phyloP scores from a whole-genome alignment of 2,329 filamentous ascomycete species.

The Aspergillus pseudoviridinutans region DNA sequence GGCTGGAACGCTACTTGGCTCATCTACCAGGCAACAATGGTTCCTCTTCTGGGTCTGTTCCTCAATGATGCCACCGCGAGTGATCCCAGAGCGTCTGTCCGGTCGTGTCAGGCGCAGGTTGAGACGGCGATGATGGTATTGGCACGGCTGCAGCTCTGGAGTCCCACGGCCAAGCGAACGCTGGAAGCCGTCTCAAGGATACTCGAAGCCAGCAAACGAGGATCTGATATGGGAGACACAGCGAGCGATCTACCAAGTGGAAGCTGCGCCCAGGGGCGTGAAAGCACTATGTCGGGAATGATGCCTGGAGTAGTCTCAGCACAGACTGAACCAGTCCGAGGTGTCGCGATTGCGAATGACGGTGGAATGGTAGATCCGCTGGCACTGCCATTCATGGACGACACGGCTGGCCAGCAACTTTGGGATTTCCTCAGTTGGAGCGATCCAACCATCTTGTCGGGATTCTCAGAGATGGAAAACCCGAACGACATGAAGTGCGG shows the following conservation, averaged over 20 bases:
- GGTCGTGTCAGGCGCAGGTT: conserved; percentile 52
- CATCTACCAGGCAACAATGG: conserved; percentile 75
- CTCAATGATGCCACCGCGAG: conserved; percentile 42
- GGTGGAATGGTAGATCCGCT: conserved; percentile 23
- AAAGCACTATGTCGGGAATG: conserved; percentile 6
- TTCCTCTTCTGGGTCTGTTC: conserved; percentile 71
- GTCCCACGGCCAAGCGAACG: conserved; percentile 58
- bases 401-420: conserved; percentile 28
- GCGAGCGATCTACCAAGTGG: conserved; percentile 7
- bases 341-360: conserved; percentile 15
- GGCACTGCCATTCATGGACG: conserved; percentile 22
- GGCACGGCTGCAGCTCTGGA: conserved; percentile 60
- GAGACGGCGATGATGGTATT: conserved; percentile 41
- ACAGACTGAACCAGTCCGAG: conserved; percentile 16
- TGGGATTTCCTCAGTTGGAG: conserved; percentile 40
- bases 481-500: conserved; percentile 23
- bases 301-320: conserved; percentile 11
- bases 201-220: conserved; percentile 53
- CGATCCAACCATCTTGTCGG: conserved; percentile 31
- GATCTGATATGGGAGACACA: conserved; percentile 16
- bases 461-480: conserved; percentile 23
- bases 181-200: conserved; percentile 62
- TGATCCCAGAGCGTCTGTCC: conserved; percentile 57
- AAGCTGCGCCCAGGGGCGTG: conserved; percentile 15
- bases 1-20: conserved; percentile 83